Conservation (phyloP, 208 protist species). For the Wallacemonas sp. region DNA sequence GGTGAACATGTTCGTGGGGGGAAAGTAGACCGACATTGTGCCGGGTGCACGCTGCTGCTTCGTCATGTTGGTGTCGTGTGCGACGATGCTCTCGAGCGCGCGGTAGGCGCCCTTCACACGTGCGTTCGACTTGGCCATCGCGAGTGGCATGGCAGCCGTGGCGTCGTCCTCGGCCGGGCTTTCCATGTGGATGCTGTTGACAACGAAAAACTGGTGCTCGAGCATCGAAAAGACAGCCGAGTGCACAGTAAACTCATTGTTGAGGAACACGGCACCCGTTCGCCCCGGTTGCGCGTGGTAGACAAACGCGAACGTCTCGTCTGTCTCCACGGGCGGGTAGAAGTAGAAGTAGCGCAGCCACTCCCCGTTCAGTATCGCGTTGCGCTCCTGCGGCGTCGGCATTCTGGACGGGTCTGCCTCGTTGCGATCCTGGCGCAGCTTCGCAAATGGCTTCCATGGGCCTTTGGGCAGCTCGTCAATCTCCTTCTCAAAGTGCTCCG, state of each 20-base stretch:
- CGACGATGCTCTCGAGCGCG: constrained; percentile 68
- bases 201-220: constrained; percentile 80
- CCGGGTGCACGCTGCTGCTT: constrained; percentile 87
- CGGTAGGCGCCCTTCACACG: constrained; percentile 46
- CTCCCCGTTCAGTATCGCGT: constrained; percentile 67
- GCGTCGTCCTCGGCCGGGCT: constrained; percentile 43
- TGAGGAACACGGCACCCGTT: constrained; percentile 81
- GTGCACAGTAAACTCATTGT: constrained; percentile 71
- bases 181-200: constrained; percentile 60
- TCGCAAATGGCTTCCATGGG: constrained; percentile 77
- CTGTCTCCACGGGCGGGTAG: constrained; percentile 47
- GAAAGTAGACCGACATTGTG: constrained; percentile 76
- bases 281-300: constrained; percentile 87
- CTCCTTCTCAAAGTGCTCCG: constrained; percentile 12
- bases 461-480: constrained; percentile 59
- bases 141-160: constrained; percentile 47
- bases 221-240: constrained; percentile 81
- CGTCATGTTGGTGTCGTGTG: constrained; percentile 77
- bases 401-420: constrained; percentile 25
- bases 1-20: constrained; percentile 62
- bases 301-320: constrained; percentile 67
- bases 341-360: constrained; percentile 89
- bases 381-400: constrained; percentile 83
- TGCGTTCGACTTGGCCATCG: constrained; percentile 50
- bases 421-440: constrained; percentile 40